These are phyloP conservation scores for Plantago rigida DNA, from an alignment of 305 asterid species.

Conservation along the genomic window DNA sequence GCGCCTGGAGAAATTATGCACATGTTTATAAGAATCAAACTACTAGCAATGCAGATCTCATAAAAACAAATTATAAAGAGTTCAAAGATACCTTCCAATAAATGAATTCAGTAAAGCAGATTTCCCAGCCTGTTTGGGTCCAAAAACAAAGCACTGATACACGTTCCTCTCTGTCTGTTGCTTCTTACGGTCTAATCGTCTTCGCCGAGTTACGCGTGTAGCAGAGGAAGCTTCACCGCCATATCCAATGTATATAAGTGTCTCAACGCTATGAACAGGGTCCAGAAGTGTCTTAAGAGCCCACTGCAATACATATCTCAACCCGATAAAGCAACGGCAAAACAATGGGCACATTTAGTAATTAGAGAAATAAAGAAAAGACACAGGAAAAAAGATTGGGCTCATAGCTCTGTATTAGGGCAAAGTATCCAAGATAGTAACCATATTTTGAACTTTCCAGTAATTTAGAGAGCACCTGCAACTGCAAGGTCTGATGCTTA, in stretches of 20 bases:
- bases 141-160: conserved; percentile 89
- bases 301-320: conserved; percentile 55
- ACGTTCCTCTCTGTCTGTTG: conserved; percentile 75
- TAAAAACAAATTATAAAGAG: conserved; percentile 2
- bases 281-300: conserved; percentile 89
- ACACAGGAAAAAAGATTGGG: not conserved
- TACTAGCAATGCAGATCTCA: conserved; percentile 18
- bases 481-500: too few species aligned
- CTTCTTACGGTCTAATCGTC: conserved; percentile 83
- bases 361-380: too few species aligned
- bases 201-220: conserved; percentile 74
- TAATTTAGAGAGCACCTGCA: too few species aligned
- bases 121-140: conserved; percentile 84
- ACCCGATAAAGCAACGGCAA: conserved; percentile 14
- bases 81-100: conserved; percentile 56
- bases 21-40: conserved; percentile 17
- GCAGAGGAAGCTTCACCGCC: conserved; percentile 83
- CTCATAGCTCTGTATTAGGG: too few species aligned
- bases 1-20: conserved; percentile 45
- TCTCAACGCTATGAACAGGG: conserved; percentile 71
- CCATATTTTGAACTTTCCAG: too few species aligned
- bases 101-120: conserved; percentile 68
- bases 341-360: not conserved
- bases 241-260: conserved; percentile 82
- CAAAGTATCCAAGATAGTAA: too few species aligned